Percentiles rank a stretch among this genome's conserved stretches.
Evolutionary conservation across 208 protist genomes (phyloP).

Genomic region (Leishmania braziliensis): DNA sequence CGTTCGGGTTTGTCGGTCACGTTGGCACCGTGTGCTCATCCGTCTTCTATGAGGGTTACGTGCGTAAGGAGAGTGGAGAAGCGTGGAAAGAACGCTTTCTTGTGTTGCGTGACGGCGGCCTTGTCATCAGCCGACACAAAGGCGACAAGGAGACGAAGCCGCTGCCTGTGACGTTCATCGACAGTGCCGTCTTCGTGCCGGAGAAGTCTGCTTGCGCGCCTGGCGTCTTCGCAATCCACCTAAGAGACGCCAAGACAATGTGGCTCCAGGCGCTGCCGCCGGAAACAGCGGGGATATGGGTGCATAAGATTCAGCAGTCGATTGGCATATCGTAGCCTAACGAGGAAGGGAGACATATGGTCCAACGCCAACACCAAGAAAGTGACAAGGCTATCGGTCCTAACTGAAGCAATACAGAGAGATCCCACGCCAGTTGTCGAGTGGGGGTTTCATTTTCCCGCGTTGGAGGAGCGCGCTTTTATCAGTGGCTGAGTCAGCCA

Average conservation of each 20-base stretch:
- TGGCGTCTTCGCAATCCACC: slow-evolving; percentile 75
- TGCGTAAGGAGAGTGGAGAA: slow-evolving; percentile 57
- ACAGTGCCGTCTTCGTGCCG: slow-evolving; percentile 73
- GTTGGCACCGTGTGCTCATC: slow-evolving; percentile 42
- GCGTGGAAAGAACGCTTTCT: slow-evolving; percentile 72
- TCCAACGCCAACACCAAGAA: background rate
- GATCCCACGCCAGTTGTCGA: background rate
- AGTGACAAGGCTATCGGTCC: background rate
- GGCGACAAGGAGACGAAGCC: slow-evolving; percentile 53
- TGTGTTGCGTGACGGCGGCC: slow-evolving; percentile 45
- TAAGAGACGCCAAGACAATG: slow-evolving; percentile 68
- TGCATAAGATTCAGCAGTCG: slow-evolving; percentile 62
- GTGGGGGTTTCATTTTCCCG: background rate
- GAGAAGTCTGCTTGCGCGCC: slow-evolving; percentile 57
- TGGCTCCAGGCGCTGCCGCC: slow-evolving; percentile 72
- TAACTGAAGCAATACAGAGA: no score
- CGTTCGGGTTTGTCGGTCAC: slow-evolving; percentile 40
- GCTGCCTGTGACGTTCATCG: slow-evolving; percentile 55
- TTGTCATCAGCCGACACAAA: slow-evolving; percentile 55
- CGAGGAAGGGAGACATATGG: background rate
- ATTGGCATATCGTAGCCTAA: slow-evolving; percentile 49
- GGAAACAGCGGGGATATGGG: slow-evolving; percentile 48
- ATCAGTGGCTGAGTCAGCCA: background rate
- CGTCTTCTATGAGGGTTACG: slow-evolving; percentile 48
- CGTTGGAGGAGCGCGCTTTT: background rate